Conservation (phyloP, 2,329 filamentous ascomycete species). For the Fusarium sororula region DNA sequence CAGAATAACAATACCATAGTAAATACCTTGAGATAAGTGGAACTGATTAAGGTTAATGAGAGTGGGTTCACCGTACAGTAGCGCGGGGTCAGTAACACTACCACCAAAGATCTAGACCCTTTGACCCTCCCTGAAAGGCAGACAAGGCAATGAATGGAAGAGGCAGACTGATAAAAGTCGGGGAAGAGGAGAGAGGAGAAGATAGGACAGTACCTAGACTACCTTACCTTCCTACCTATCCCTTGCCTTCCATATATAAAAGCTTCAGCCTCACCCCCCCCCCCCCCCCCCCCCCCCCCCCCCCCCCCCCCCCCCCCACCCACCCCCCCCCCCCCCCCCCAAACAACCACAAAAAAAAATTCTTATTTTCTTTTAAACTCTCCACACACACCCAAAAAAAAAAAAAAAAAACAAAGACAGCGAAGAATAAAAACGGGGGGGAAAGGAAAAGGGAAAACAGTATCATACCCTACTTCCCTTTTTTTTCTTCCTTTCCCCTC, state of each 20-base stretch:
- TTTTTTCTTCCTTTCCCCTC: too few relatives aligned
- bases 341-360: too few relatives aligned
- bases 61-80: slow-evolving; percentile 14
- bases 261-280: background rate
- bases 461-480: too few relatives aligned
- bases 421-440: too few relatives aligned
- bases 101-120: slow-evolving; percentile 24
- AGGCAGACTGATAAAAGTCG: background rate
- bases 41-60: slow-evolving; percentile 20
- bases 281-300: background rate
- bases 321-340: too few relatives aligned
- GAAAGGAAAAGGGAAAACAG: too few relatives aligned
- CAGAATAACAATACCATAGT: background rate
- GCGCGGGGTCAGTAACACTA: slow-evolving; percentile 23
- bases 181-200: background rate
- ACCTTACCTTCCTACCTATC: background rate
- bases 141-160: background rate
- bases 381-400: too few relatives aligned
- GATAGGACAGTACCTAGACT: background rate
- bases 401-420: too few relatives aligned
- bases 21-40: slow-evolving; percentile 4
- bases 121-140: background rate
- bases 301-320: background rate
- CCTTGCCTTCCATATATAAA: background rate
- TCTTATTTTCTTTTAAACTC: too few relatives aligned